Base-by-base conservation (phyloP, 2,329 filamentous ascomycete species). In the Trichoderma atroviride region DNA sequence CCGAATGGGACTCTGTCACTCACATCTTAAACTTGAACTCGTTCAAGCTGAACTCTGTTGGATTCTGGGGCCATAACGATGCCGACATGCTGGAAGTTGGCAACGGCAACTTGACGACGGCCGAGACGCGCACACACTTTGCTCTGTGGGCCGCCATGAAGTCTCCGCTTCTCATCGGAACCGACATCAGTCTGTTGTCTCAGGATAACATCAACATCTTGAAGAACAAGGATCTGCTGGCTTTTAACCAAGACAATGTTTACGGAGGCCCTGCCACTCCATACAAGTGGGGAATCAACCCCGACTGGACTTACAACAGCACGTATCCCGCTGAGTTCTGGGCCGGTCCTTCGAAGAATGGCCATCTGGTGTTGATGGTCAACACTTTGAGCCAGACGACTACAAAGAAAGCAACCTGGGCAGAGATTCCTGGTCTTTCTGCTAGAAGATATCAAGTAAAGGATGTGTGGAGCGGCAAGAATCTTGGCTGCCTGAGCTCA, bases 91-190 rank as follows among this genome's bases (percentile, higher is more conserved):
- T 82, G 9, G 83, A 86, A 73, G 78, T 87, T 7, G 84, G 85
- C 27, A 87, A 86, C 72, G 82, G 80, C 0, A 76, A 82, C 27
- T 75, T 86, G 56, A 84, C 81, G 0, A 47, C 76, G 0, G 79
- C 78, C 1, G 84, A 87, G 76, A 81, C 81, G 37, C 77, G 83
- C 22, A 81, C 82, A 2, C 84, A 87, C 72, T 86, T 86, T 72
- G 82, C 82, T 4, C 74, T 86, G 5, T 87, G 85, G 85, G 83
- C 82, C 0, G 79, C 79, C 1, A 80, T 86, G 77, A 86, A 85
- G 74, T 80, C 79, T 5, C 84, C 84, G 0, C 72, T 87, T 24
- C 79, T 87, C 31, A 85, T 87, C 59, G 83, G 84, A 37, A 81
- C 82, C 0, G 73, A 78, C 72, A 76, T 85, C 5, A 74, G 79